A percentile compares a stretch with the other conserved stretches of the same genome.
Evolutionary conservation across 2,329 filamentous ascomycete genomes (phyloP).

Genomic region (Cercospora berteroae): DNA sequence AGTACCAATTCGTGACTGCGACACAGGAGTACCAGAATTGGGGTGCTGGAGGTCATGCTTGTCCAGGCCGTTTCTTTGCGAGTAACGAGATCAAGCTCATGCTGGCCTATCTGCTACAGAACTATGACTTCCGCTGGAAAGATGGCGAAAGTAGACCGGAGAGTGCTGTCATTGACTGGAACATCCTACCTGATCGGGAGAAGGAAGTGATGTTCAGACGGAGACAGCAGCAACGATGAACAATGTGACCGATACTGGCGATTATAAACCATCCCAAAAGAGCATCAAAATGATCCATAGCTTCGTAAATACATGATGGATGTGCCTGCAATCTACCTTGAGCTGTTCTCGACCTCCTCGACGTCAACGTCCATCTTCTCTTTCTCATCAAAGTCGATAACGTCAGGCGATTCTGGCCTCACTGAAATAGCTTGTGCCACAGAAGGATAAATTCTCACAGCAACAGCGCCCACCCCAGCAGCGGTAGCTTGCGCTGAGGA

Average conservation of each 20-base stretch:
- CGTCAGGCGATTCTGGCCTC: constrained; percentile 4
- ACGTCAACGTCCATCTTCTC: constrained; percentile 13
- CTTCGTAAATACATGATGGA: no score
- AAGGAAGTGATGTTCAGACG: constrained; percentile 15
- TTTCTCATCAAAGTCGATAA: constrained; percentile 17
- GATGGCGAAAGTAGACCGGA: constrained; percentile 14
- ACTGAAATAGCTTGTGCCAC: constrained; percentile 13
- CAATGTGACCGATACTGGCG: background rate
- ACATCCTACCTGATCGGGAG: constrained; percentile 14
- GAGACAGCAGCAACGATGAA: background rate
- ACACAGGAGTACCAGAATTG: constrained; percentile 26
- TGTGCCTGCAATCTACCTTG: background rate
- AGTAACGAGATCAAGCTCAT: constrained; percentile 33
- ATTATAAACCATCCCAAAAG: background rate
- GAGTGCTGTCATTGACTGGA: constrained; percentile 16
- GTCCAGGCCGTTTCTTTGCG: constrained; percentile 36
- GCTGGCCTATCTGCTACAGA: constrained; percentile 29
- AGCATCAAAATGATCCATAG: background rate
- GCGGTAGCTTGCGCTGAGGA: background rate
- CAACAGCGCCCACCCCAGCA: constrained; percentile 9
- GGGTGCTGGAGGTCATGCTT: constrained; percentile 33
- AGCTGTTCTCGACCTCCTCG: constrained; percentile 16
- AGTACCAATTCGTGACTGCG: constrained; percentile 18
- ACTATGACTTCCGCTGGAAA: constrained; percentile 33
- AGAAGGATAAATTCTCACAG: constrained; percentile 8